phyloP scores from a whole-genome alignment of 2,329 filamentous ascomycete species.

The Lasiodiplodia sp. region DNA sequence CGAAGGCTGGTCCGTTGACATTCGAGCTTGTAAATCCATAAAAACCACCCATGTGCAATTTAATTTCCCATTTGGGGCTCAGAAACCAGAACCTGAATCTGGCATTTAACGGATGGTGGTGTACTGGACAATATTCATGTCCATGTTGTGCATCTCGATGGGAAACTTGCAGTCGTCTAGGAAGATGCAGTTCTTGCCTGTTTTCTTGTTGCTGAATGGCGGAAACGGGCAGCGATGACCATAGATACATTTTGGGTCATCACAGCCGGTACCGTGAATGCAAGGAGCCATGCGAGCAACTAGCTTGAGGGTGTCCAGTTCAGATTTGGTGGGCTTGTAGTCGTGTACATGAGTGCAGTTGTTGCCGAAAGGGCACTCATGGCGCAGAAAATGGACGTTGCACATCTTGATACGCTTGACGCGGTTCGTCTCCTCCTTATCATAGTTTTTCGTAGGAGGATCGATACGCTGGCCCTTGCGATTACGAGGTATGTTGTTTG shows the following conservation, averaged over 20 bases:
- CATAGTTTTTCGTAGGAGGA: slow-evolving; percentile 55
- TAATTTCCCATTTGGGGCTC: neutral
- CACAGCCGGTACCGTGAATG: slow-evolving; percentile 63
- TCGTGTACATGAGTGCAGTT: slow-evolving; percentile 63
- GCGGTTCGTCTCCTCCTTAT: slow-evolving; percentile 64
- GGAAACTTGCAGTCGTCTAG: slow-evolving; percentile 66
- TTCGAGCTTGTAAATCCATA: neutral
- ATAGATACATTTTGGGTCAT: slow-evolving; percentile 68
- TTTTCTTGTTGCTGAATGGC: slow-evolving; percentile 50
- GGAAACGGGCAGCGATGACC: slow-evolving; percentile 68
- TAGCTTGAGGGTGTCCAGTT: slow-evolving; percentile 62
- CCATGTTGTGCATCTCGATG: slow-evolving; percentile 64
- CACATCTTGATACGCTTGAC: slow-evolving; percentile 70
- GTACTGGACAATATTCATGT: slow-evolving; percentile 63
- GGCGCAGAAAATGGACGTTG: slow-evolving; percentile 67
- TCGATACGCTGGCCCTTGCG: slow-evolving; percentile 67
- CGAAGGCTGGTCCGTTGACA: neutral
- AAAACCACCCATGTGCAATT: neutral
- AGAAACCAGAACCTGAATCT: neutral
- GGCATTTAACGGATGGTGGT: slow-evolving; percentile 45
- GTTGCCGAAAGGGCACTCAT: slow-evolving; percentile 63
- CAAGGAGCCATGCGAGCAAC: slow-evolving; percentile 71
- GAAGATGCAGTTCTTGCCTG: slow-evolving; percentile 62
- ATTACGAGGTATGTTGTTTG: slow-evolving; percentile 58
- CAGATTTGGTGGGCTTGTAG: slow-evolving; percentile 61